These are phyloP conservation scores for Fraxinus anomala DNA, from an alignment of 257 asterid species.

Conservation along the genomic window DNA sequence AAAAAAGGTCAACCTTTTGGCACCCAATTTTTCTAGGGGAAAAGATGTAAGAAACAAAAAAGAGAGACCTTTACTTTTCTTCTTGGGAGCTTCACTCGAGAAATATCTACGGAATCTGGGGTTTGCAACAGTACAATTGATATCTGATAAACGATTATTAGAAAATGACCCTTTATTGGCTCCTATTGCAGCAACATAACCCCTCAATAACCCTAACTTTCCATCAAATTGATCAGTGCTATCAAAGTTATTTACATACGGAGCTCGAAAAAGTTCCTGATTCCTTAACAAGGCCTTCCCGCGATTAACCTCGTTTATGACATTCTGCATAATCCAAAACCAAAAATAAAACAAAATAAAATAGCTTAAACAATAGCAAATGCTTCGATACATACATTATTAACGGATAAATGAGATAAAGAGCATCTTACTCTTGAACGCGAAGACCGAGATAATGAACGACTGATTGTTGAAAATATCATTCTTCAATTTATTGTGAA, in stretches of 20 bases:
- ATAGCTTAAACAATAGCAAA: not conserved
- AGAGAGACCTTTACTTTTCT: slow-evolving; percentile 52
- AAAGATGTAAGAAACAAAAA: not conserved
- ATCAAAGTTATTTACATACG: slow-evolving; percentile 30
- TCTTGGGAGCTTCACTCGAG: slow-evolving; percentile 68
- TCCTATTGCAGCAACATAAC: slow-evolving; percentile 40
- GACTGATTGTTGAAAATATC: slow-evolving; percentile 59
- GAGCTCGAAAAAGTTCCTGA: slow-evolving; percentile 37
- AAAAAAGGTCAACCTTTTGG: not conserved
- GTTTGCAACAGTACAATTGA: slow-evolving; percentile 41
- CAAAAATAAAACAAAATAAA: not conserved
- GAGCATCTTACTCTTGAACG: slow-evolving; percentile 50
- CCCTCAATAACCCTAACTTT: slow-evolving; percentile 57
- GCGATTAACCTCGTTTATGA: slow-evolving; percentile 44
- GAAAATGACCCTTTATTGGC: slow-evolving; percentile 33
- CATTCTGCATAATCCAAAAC: slow-evolving; percentile 51
- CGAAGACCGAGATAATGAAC: slow-evolving; percentile 55
- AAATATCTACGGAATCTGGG: slow-evolving; percentile 51
- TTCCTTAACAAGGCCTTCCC: slow-evolving; percentile 41
- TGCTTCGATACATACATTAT: not conserved
- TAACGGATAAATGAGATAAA: not conserved
- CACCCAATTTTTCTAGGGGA: not conserved
- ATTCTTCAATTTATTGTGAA: slow-evolving; percentile 26
- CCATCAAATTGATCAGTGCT: slow-evolving; percentile 43
- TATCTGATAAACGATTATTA: slow-evolving; percentile 44